Percentiles rank a stretch among this genome's conserved stretches.
phyloP scores from a whole-genome alignment of 1,284 basidiomycete genomes.

The Leccinum proliferum region DNA sequence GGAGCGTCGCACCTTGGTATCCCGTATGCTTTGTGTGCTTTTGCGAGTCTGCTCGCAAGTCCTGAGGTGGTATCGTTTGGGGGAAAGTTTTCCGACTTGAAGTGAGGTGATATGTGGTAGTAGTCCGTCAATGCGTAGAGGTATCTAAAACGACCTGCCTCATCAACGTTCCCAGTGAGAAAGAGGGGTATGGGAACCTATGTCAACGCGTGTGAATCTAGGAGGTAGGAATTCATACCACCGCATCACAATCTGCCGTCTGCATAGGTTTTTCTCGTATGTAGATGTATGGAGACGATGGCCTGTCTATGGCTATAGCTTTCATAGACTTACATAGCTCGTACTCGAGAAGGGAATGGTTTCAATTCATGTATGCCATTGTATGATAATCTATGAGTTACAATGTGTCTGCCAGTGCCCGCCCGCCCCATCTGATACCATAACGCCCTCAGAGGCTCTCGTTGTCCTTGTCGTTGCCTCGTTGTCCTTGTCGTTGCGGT shows the following conservation, averaged over 20 bases:
- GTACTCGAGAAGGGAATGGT: too few species aligned
- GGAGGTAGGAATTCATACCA: background rate
- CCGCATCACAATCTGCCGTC: slow-evolving; percentile 32
- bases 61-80: slow-evolving; percentile 69
- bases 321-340: too few species aligned
- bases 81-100: slow-evolving; percentile 63
- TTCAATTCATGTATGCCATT: too few species aligned
- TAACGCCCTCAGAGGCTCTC: too few species aligned
- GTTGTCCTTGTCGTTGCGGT: too few species aligned
- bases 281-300: too few species aligned
- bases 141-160: slow-evolving; percentile 44
- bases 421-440: too few species aligned
- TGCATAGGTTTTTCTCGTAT: too few species aligned
- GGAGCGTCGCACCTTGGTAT: slow-evolving; percentile 37
- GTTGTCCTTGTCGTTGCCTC: too few species aligned
- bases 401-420: too few species aligned
- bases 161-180: slow-evolving; percentile 1
- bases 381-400: too few species aligned
- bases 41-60: slow-evolving; percentile 72
- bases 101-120: slow-evolving; percentile 50
- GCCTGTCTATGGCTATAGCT: too few species aligned
- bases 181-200: background rate
- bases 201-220: background rate
- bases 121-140: slow-evolving; percentile 63
- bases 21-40: slow-evolving; percentile 75